Base-by-base conservation (phyloP, 371 early-diverging fungal genomes). In the Paraphysoderma sedebokerense region DNA sequence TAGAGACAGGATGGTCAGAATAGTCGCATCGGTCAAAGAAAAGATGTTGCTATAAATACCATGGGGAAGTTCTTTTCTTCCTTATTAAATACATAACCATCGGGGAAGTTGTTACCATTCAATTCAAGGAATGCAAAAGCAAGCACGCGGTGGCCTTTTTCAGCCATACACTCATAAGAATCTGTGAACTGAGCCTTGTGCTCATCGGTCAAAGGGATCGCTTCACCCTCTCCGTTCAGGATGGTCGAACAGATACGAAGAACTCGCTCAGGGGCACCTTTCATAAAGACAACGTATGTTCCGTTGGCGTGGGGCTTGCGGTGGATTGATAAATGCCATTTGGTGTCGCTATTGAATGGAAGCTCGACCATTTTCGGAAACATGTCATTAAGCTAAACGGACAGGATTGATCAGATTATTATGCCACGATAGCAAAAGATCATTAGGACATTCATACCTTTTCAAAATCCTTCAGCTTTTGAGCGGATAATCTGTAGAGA, bases 211-310 rank as follows among this genome's bases (percentile, higher is more conserved):
- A 88, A 46, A 3, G 75, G 70, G 8, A 69, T 57, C 4, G 58
- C 53, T 30, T 54, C 55, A 31, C 56, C 62, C 24, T 49, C 55
- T 23, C 66, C 65, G 34, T 61, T 56, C 34, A 85, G 54, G 53
- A 87, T 76, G 1, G 71, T 63, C 34, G 60, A 51, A 73, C 92
- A 92, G 33, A 86, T 58, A 11, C 68, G 60, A 38, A 92, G 61
- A 20, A 95, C 74, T 39, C 91, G 76, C 58, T 95, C 95, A 15
- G 95, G 95, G 3, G 95, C 95, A 34, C 95, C 95, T 61, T 95
- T 92, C 33, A 92, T 72, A 64, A 74, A 79, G 5, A 87, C 65
- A 12, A 77, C 87, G 44, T 79, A 61, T 4, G 57, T 48, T 6
- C 90, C 90, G 26, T 53, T 60, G 34, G 59, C 61, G 54, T 91